Base-by-base conservation (phyloP, 495 filamentous ascomycete genomes). In the Hyaloscypha variabilis region DNA sequence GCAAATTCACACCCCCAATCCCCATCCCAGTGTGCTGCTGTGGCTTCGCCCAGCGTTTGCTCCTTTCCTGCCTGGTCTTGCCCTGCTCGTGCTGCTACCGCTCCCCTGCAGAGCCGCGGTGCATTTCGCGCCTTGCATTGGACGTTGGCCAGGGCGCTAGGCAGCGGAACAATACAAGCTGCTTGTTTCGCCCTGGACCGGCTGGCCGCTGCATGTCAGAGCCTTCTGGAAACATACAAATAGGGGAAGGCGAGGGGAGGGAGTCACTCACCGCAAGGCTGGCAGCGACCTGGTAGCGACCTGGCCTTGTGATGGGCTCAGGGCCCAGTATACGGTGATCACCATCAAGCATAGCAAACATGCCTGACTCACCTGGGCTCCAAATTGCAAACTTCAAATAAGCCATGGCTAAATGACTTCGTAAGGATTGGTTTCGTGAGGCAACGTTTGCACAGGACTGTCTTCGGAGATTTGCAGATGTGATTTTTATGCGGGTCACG, bases 401-500 rank as follows among this genome's bases (percentile, higher is more conserved):
- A 19, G 19, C 13, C 39, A 46, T 46, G 19, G 39, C 39, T 17
- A 4, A 46, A 17, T 14, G 39, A 17, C 19, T 46, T 14, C 11
- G 39, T 46, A 46, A 25, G 30, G 36, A 46, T 46, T 14, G 39
- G 14, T 46, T 46, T 14, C 11, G 39, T 46, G 19, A 25, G 30
- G 36, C 6, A 61, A n/a, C 11, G 23, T 64, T 21, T 13, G 13
- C 13, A 52, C 30, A 26, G 28, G 39, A 46, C 39, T 14, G 39
- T 46, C 36, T 30, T 58, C 62, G 53, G 54, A 58, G 62, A 65
- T 65, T 62, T 62, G 60, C 49, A 62, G 26, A 31, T 36, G 49
- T 24, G 31, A 30, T 34, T 8, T 62, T 62, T 21, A 62, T 62
- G 60, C 60, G 34, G 46, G 24, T 62, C 62, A 24, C 62, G 62